Evolutionary conservation across 164 flowering plant species (phyloP), one percentile per base, ranked within the genome.

Genomic region (Stephania yunnanensis): DNA sequence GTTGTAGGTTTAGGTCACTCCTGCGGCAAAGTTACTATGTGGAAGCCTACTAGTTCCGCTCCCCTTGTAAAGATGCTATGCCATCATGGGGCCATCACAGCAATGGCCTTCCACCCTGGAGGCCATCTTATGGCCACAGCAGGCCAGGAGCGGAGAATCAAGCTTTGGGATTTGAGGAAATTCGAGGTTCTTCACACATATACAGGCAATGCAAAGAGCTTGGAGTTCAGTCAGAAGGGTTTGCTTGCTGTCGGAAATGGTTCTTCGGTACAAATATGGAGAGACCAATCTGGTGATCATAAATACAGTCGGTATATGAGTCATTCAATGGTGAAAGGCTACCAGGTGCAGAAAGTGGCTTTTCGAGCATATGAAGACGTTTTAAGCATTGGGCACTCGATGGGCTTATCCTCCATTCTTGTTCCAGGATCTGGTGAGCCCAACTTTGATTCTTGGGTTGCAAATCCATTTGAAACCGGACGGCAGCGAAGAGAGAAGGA

Each of bases 101-200:
- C 98, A 52, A 45, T 92, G 78, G 97, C 98, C 50, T 92, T 92
- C 84, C 98, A 93, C 78, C 87, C 92, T 1, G 91, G 87, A 74
- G 99, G 99, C 69, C 85, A 92, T 82, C 88, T 93, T 55, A 92
- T 95, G 98, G 99, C 98, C 50, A 92, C 98, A 20, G 84, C 98
- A 74, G 98, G 97, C 22, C 83, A 82, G 84, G 98, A 93, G 29
- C 74, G 82, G 75, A 93, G 92, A 78, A 91, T 95, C 66, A 95
- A 92, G 80, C 77, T 95, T 42, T 95, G 98, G 99, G 99, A 92
- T 80, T 80, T 95, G 85, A 87, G 99, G 80, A 93, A 93, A 77
- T 89, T 83, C 69, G 92, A 91, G 83, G 89, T 79, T 65, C 83
- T 95, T 52, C 89, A 88, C 66, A 89, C 92, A 13, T 53, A 89